A percentile compares a stretch with the other conserved stretches of the same genome.
These are phyloP conservation scores for Alternaria triticina DNA, from an alignment of 2,329 filamentous ascomycete species.

Conservation along the genomic window DNA sequence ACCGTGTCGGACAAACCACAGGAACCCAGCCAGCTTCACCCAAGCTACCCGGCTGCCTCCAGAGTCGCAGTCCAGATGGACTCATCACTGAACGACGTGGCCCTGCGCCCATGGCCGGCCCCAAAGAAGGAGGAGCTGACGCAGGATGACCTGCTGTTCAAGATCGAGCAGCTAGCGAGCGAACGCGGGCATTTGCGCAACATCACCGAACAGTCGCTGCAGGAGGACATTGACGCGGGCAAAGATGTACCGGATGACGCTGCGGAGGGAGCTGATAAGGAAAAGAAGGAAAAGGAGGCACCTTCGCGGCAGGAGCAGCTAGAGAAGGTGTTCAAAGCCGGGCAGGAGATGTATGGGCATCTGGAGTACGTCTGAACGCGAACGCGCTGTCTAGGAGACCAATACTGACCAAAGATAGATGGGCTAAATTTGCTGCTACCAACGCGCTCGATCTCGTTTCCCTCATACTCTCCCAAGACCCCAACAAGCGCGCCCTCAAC, in stretches of 20 bases:
- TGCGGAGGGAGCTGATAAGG: slow-evolving; percentile 53
- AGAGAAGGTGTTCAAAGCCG: slow-evolving; percentile 49
- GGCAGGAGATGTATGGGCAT: slow-evolving; percentile 51
- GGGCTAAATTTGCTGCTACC: slow-evolving; percentile 37
- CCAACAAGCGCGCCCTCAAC: slow-evolving; percentile 30
- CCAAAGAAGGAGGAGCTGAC: slow-evolving; percentile 58
- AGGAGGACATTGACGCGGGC: slow-evolving; percentile 66
- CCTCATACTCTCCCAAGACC: slow-evolving; percentile 39
- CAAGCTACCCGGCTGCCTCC: not conserved
- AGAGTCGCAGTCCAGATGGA: slow-evolving; percentile 26
- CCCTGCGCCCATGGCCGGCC: slow-evolving; percentile 69
- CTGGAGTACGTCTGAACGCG: slow-evolving; percentile 54
- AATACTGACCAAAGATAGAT: slow-evolving; percentile 27
- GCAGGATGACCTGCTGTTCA: slow-evolving; percentile 64
- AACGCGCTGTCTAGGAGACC: slow-evolving; percentile 54
- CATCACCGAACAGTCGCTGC: slow-evolving; percentile 75
- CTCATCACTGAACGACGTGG: slow-evolving; percentile 53
- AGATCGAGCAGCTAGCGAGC: slow-evolving; percentile 78
- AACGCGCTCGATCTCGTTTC: slow-evolving; percentile 44
- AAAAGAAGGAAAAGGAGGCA: slow-evolving; percentile 46
- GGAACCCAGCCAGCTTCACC: slow-evolving; percentile 10
- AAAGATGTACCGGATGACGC: slow-evolving; percentile 51
- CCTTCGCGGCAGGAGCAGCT: slow-evolving; percentile 41
- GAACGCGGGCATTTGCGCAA: slow-evolving; percentile 83
- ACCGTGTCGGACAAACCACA: slow-evolving; percentile 10